A percentile compares a stretch with the other conserved stretches of the same genome.
Conservation (phyloP, 768 basidiomycete species). For the Leucosporidium yakuticum region DNA sequence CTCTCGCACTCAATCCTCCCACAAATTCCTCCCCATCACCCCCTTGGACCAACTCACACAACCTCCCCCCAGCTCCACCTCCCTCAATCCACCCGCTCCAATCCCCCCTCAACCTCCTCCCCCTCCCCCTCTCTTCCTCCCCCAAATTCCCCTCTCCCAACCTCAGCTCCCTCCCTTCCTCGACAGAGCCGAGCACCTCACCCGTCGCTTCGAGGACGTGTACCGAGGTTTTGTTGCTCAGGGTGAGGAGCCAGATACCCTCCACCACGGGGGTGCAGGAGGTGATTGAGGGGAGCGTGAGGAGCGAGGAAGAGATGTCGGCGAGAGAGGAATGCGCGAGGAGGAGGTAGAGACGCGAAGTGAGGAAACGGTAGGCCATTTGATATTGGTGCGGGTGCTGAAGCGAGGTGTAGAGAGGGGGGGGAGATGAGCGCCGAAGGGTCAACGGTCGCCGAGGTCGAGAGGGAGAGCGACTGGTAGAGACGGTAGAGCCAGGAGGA, state of each 20-base stretch:
- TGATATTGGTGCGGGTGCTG: background rate
- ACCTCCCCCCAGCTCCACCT: background rate
- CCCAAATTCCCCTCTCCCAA: background rate
- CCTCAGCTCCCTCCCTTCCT: background rate
- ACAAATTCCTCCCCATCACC: background rate
- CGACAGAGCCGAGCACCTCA: background rate
- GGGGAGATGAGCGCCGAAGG: background rate
- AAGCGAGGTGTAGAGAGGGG: background rate
- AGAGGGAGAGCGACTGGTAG: background rate
- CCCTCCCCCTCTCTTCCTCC: background rate
- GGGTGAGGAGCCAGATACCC: background rate
- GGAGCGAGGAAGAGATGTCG: background rate
- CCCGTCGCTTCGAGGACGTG: background rate
- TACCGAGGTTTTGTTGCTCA: background rate
- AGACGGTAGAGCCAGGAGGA: background rate
- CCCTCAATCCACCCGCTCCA: background rate
- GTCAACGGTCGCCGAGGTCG: background rate
- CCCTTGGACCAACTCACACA: background rate
- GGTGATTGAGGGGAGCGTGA: background rate
- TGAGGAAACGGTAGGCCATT: background rate
- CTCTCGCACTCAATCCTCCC: background rate
- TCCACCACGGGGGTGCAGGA: background rate
- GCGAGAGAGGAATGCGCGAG: background rate
- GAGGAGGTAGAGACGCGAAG: background rate
- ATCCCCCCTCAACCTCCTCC: background rate